Percentiles rank a stretch among this genome's conserved stretches.
Evolutionary conservation across 1,139 yeast genomes (phyloP).

Genomic region (Kodamaea plutei): DNA sequence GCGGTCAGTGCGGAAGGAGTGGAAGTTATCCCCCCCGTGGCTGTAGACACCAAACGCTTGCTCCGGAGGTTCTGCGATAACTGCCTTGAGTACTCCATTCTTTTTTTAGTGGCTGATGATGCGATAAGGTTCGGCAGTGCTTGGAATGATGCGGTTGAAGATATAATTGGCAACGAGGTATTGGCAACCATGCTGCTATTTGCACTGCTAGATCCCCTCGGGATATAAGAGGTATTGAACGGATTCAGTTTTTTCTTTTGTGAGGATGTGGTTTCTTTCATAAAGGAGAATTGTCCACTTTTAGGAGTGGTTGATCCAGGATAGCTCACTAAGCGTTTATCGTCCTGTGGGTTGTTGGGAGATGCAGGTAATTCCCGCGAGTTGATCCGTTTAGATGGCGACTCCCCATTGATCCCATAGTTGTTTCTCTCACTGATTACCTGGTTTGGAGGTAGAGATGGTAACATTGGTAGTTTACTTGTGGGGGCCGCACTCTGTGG

Average conservation of each 20-base stretch:
- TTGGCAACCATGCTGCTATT: background rate
- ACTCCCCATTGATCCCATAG: slow-evolving; percentile 3
- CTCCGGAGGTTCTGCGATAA: slow-evolving; percentile 15
- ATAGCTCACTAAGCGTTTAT: slow-evolving; percentile 10
- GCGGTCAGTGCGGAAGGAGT: too few relatives aligned
- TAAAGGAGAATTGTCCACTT: slow-evolving; percentile 28
- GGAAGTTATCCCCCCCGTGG: too few relatives aligned
- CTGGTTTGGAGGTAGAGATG: slow-evolving; percentile 11
- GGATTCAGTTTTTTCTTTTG: slow-evolving; percentile 23
- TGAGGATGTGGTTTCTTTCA: slow-evolving; percentile 38
- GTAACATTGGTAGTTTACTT: slow-evolving; percentile 2
- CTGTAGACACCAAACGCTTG: slow-evolving; percentile 15
- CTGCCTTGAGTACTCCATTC: slow-evolving; percentile 17
- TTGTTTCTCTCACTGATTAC: slow-evolving; percentile 1
- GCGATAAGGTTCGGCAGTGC: too few relatives aligned
- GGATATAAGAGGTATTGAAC: slow-evolving; percentile 3
- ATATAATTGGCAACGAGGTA: too few relatives aligned
- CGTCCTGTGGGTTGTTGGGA: slow-evolving; percentile 12
- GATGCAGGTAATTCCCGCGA: slow-evolving; percentile 6
- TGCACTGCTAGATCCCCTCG: slow-evolving; percentile 1
- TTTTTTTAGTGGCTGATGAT: slow-evolving; percentile 16
- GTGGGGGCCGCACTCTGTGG: too few relatives aligned
- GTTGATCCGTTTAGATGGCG: slow-evolving; percentile 6
- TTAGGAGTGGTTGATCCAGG: slow-evolving; percentile 9
- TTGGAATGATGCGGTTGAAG: too few relatives aligned